Conservation (phyloP, 352 stramenopile genomes). For the Pelagophyceae sp. region DNA sequence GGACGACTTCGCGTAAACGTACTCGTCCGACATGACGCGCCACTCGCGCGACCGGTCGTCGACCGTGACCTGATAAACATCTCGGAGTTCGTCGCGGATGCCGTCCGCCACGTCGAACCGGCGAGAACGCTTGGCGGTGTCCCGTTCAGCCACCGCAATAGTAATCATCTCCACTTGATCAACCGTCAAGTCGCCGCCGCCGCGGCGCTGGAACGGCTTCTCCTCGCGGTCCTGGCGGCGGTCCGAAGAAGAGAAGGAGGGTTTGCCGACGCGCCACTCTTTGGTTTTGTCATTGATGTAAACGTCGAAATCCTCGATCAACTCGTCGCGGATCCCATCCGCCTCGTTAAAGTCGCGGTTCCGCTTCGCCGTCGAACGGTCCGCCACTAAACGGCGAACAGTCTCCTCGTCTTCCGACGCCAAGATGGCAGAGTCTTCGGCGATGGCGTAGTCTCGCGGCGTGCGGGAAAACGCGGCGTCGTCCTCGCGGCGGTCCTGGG, state of each 20-base stretch:
- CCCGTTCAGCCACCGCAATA: slow-evolving; percentile 33
- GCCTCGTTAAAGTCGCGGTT: slow-evolving; percentile 39
- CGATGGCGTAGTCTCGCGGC: background rate
- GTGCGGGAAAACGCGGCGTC: slow-evolving; percentile 29
- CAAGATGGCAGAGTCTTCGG: background rate
- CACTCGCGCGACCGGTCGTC: slow-evolving; percentile 33
- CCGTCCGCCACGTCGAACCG: slow-evolving; percentile 22
- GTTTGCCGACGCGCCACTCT: slow-evolving; percentile 11
- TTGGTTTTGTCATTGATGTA: slow-evolving; percentile 23
- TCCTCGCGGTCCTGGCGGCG: slow-evolving; percentile 18
- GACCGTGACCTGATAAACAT: slow-evolving; percentile 20
- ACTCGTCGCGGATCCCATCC: slow-evolving; percentile 42
- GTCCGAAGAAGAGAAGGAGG: too few species aligned
- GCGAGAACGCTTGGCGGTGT: slow-evolving; percentile 29
- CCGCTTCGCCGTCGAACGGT: slow-evolving; percentile 35
- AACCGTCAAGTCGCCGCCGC: background rate
- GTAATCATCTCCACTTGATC: slow-evolving; percentile 26
- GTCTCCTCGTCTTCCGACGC: slow-evolving; percentile 24
- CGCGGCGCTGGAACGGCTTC: slow-evolving; percentile 18
- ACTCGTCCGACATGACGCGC: slow-evolving; percentile 29
- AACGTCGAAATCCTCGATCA: slow-evolving; percentile 34
- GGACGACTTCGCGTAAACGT: background rate
- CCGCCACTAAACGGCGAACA: slow-evolving; percentile 29
- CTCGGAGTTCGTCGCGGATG: slow-evolving; percentile 19
- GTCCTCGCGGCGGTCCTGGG: too few species aligned